Conservation (phyloP, 768 basidiomycete species). For the Serendipita sp. region DNA sequence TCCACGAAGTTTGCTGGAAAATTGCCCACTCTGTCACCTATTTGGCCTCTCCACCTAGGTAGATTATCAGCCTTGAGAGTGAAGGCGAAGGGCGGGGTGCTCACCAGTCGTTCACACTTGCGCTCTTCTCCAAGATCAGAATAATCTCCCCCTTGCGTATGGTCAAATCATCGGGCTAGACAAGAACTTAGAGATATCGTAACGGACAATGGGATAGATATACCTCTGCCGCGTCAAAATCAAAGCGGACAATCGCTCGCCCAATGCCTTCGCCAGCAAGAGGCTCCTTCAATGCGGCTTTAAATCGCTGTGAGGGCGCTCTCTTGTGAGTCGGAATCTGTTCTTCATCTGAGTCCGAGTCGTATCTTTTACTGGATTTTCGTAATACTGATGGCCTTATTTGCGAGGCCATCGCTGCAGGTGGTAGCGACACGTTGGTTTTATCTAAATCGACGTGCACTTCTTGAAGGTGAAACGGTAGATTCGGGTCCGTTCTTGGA, state of each 20-base stretch:
- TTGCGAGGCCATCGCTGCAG: slow-evolving; percentile 6
- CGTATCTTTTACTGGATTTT: neutral
- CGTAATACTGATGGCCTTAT: neutral
- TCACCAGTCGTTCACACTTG: slow-evolving; percentile 60
- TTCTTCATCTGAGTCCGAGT: slow-evolving; percentile 1
- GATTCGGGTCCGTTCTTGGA: slow-evolving; percentile 7
- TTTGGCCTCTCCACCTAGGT: slow-evolving; percentile 62
- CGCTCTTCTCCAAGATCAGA: slow-evolving; percentile 47
- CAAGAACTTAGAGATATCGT: slow-evolving; percentile 7
- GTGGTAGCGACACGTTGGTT: neutral
- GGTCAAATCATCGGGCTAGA: slow-evolving; percentile 53
- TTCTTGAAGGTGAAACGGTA: slow-evolving; percentile 17
- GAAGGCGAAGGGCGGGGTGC: slow-evolving; percentile 12
- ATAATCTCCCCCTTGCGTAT: slow-evolving; percentile 67
- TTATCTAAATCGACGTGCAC: neutral
- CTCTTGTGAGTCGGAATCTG: slow-evolving; percentile 9
- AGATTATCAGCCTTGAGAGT: neutral
- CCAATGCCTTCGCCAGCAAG: slow-evolving; percentile 46
- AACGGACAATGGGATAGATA: slow-evolving; percentile 9
- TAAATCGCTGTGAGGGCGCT: slow-evolving; percentile 26
- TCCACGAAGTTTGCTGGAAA: slow-evolving; percentile 40
- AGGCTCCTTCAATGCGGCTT: slow-evolving; percentile 33
- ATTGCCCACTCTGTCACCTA: slow-evolving; percentile 41
- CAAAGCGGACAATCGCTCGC: slow-evolving; percentile 56
- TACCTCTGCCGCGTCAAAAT: slow-evolving; percentile 61